Conservation (phyloP, 1,139 yeast genomes). For the Blastobotrys buckinghamii region DNA sequence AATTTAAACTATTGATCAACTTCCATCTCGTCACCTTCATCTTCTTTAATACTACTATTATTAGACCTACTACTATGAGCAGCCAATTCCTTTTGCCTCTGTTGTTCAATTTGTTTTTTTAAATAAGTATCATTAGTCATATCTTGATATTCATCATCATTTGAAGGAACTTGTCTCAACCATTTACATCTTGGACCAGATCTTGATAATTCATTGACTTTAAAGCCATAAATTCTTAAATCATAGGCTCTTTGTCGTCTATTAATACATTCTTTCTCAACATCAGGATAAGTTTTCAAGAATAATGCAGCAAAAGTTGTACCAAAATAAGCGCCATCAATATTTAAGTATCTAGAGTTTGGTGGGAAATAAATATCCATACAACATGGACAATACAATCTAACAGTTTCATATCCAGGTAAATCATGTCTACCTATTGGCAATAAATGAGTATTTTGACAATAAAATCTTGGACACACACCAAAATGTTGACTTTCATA, state of each 20-base stretch:
- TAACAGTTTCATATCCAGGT: slow-evolving; percentile 86
- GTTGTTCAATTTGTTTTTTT: slow-evolving; percentile 3
- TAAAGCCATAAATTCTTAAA: slow-evolving; percentile 82
- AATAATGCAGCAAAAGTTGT: slow-evolving; percentile 92
- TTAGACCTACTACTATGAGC: no score
- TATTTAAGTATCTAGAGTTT: slow-evolving; percentile 73
- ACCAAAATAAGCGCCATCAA: slow-evolving; percentile 97
- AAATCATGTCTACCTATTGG: slow-evolving; percentile 92
- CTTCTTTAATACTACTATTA: no score
- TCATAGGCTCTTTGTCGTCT: slow-evolving; percentile 56
- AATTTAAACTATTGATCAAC: no score
- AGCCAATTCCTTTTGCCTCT: not conserved
- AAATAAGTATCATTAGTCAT: slow-evolving; percentile 19
- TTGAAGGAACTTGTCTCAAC: slow-evolving; percentile 52
- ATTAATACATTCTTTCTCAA: slow-evolving; percentile 47
- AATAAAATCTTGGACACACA: slow-evolving; percentile 80
- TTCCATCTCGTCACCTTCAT: no score
- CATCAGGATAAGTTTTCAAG: slow-evolving; percentile 82
- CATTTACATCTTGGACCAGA: slow-evolving; percentile 94
- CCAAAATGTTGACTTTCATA: slow-evolving; percentile 90
- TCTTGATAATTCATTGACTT: slow-evolving; percentile 63
- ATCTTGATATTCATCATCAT: slow-evolving; percentile 20
- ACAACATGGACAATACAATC: slow-evolving; percentile 92
- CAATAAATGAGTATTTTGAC: slow-evolving; percentile 86
- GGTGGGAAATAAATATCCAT: slow-evolving; percentile 85